Evolutionary conservation across 805 yeast genomes (phyloP).

Genomic region (Clavispora vitiphila): DNA sequence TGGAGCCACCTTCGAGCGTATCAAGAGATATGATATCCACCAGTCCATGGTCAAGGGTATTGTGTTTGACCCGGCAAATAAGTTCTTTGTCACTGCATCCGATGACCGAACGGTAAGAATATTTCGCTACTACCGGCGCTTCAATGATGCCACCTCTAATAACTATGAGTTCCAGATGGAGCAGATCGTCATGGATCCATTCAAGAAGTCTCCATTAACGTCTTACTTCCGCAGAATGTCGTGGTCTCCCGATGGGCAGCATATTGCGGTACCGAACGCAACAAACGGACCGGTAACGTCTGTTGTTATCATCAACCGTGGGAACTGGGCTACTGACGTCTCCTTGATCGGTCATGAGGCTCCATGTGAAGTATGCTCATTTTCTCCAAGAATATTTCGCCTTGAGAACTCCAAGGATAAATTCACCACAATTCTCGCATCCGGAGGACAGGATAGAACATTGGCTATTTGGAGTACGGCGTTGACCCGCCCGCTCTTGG

Average conservation of each 20-base stretch:
- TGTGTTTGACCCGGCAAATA: slow-evolving; percentile 96
- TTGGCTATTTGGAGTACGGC: slow-evolving; percentile 85
- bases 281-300: slow-evolving; percentile 78
- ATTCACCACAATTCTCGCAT: slow-evolving; percentile 74
- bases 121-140: slow-evolving; percentile 70
- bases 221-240: slow-evolving; percentile 82
- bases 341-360: slow-evolving; percentile 79
- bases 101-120: slow-evolving; percentile 91
- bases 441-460: slow-evolving; percentile 92
- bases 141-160: slow-evolving; percentile 41
- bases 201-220: slow-evolving; percentile 82
- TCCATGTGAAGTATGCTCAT: slow-evolving; percentile 76
- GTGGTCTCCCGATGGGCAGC: slow-evolving; percentile 93
- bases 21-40: slow-evolving; percentile 86
- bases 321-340: slow-evolving; percentile 72
- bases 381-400: slow-evolving; percentile 65
- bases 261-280: slow-evolving; percentile 81
- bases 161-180: slow-evolving; percentile 85
- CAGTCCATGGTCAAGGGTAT: slow-evolving; percentile 95
- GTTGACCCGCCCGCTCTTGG: slow-evolving; percentile 69
- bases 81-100: slow-evolving; percentile 93
- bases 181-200: slow-evolving; percentile 77
- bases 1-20: slow-evolving; percentile 84
- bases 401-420: slow-evolving; percentile 16
- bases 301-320: slow-evolving; percentile 68